These are phyloP conservation scores for Solanum chaucha DNA, from an alignment of 257 asterid species.

Conservation along the genomic window DNA sequence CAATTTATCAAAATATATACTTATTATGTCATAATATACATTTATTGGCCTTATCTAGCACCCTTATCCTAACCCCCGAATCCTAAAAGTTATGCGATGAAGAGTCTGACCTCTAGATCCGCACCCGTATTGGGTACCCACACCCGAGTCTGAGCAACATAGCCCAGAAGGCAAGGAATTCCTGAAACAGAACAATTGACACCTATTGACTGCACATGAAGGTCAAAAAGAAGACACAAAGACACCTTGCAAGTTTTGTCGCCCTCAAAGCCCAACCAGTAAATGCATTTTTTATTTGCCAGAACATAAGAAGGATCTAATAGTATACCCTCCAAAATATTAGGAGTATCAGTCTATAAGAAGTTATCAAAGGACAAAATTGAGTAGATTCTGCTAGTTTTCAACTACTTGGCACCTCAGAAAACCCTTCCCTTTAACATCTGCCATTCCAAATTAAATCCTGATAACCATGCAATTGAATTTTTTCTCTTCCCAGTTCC, in stretches of 20 bases:
- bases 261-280: neutral
- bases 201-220: neutral
- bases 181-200: neutral
- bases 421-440: neutral
- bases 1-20: neutral
- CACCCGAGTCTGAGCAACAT: neutral
- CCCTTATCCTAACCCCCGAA: neutral
- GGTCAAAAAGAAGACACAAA: neutral
- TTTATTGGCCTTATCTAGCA: neutral
- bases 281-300: neutral
- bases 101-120: neutral
- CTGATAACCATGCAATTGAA: neutral
- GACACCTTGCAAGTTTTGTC: neutral
- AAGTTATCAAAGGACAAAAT: neutral
- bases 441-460: neutral
- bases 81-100: neutral
- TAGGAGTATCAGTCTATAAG: neutral
- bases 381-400: neutral
- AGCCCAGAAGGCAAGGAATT: neutral
- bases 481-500: neutral
- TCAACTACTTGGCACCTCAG: neutral
- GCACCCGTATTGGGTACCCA: neutral
- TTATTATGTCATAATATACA: neutral
- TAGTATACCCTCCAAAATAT: neutral
- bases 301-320: neutral